Conservation (phyloP, 2,329 filamentous ascomycete genomes). For the Gremmenia infestans region DNA sequence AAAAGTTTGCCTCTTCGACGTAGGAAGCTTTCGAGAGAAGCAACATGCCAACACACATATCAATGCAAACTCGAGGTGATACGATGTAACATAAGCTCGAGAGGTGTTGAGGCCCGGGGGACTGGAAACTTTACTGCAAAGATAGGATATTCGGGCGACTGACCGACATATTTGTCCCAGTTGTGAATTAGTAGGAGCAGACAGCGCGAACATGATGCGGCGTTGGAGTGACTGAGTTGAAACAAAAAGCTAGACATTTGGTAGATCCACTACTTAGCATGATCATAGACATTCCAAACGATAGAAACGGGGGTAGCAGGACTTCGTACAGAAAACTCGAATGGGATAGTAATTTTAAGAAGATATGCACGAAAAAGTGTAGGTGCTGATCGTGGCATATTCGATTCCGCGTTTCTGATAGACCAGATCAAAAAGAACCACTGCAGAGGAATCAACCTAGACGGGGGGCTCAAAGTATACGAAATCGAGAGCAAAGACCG, state of each 20-base stretch:
- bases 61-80: constrained; percentile 39
- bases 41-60: constrained; percentile 38
- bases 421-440: constrained; percentile 24
- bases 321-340: constrained; percentile 25
- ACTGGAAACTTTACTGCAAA: constrained; percentile 38
- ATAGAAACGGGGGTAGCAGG: constrained; percentile 30
- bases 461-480: constrained; percentile 42
- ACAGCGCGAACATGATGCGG: constrained; percentile 42
- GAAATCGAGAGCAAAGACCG: constrained; percentile 36
- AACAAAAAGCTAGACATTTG: constrained; percentile 35
- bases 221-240: constrained; percentile 43
- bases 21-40: constrained; percentile 26
- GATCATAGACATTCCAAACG: constrained; percentile 40
- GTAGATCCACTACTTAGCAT: constrained; percentile 39
- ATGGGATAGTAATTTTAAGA: constrained; percentile 28
- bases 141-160: constrained; percentile 35
- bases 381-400: constrained; percentile 52
- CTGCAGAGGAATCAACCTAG: constrained; percentile 8
- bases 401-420: constrained; percentile 45
- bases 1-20: constrained; percentile 22
- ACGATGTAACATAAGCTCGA: constrained; percentile 44
- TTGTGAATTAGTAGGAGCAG: constrained; percentile 22
- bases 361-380: constrained; percentile 39
- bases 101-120: constrained; percentile 40
- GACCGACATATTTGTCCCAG: constrained; percentile 22